A percentile compares a stretch with the other conserved stretches of the same genome.
Evolutionary conservation across 768 basidiomycete genomes (phyloP).

Genomic region (Imleria badia): DNA sequence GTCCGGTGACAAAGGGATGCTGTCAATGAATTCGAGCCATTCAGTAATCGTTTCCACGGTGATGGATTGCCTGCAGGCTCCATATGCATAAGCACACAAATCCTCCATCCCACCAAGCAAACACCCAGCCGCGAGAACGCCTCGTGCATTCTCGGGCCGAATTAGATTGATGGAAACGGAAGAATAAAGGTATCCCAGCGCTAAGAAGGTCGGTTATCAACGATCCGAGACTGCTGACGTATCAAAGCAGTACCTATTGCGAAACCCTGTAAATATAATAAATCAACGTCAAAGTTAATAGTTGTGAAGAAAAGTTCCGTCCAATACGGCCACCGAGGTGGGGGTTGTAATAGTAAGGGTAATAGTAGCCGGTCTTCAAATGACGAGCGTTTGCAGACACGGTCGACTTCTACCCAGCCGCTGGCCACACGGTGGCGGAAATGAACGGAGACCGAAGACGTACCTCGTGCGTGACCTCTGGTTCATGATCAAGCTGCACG

Average conservation of each 20-base stretch:
- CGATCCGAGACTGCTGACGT: conserved; percentile 3
- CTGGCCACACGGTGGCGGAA: conserved; percentile 29
- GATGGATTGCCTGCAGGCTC: conserved; percentile 74
- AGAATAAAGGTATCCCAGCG: conserved; percentile 81
- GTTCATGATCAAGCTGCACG: conserved; percentile 74
- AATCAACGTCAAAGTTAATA: conserved; percentile 16
- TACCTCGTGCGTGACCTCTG: conserved; percentile 84
- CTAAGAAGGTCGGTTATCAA: conserved; percentile 38
- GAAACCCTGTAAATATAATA: conserved; percentile 52
- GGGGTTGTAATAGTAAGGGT: conserved; percentile 16
- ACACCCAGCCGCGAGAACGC: conserved; percentile 81
- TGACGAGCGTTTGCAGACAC: conserved; percentile 17
- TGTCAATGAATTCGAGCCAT: conserved; percentile 78
- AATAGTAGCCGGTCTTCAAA: conserved; percentile 16
- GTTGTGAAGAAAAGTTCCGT: conserved; percentile 13
- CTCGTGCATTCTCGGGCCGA: conserved; percentile 77
- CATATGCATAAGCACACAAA: conserved; percentile 76
- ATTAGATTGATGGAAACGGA: conserved; percentile 66
- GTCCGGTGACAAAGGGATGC: conserved; percentile 48
- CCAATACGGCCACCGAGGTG: conserved; percentile 22
- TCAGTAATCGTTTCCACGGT: conserved; percentile 67
- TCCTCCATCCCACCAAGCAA: conserved; percentile 88
- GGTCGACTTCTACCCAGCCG: conserved; percentile 17
- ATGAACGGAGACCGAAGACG: conserved; percentile 35
- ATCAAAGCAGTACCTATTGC: conserved; percentile 55